Conservation (phyloP, 2,329 filamentous ascomycete genomes). For the Colletotrichum sp. region DNA sequence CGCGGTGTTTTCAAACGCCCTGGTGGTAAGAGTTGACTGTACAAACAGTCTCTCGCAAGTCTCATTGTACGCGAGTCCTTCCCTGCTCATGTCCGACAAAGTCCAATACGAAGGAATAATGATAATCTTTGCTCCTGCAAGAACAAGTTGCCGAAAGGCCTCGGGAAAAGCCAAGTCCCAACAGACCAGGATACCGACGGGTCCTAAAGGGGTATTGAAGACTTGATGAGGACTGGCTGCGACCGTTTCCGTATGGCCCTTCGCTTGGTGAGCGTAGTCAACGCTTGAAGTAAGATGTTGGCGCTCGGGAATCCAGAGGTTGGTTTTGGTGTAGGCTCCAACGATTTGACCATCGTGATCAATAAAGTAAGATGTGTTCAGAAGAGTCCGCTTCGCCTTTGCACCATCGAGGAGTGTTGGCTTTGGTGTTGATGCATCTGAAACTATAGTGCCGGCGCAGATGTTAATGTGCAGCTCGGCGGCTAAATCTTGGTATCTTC, state of each 20-base stretch:
- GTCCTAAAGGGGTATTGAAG: conserved; percentile 55
- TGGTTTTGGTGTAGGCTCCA: conserved; percentile 61
- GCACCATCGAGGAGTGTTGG: neutral
- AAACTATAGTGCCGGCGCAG: conserved; percentile 68
- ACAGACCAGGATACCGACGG: conserved; percentile 59
- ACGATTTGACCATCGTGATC: conserved; percentile 49
- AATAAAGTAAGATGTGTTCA: conserved; percentile 59
- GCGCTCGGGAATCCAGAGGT: conserved; percentile 58
- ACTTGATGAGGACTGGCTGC: conserved; percentile 29
- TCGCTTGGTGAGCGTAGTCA: conserved; percentile 17
- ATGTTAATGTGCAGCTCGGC: conserved; percentile 57
- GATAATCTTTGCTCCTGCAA: conserved; percentile 60
- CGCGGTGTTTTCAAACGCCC: conserved; percentile 64
- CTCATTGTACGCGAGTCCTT: conserved; percentile 53
- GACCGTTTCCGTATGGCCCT: neutral
- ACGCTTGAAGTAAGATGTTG: conserved; percentile 44
- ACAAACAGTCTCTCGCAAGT: conserved; percentile 57
- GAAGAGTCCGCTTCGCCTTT: neutral
- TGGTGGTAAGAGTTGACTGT: conserved; percentile 51
- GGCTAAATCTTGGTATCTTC: conserved; percentile 55
- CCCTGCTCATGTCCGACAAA: conserved; percentile 20
- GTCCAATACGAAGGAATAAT: conserved; percentile 61
- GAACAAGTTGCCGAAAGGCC: conserved; percentile 61
- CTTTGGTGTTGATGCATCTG: conserved; percentile 35
- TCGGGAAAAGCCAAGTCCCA: conserved; percentile 68